phyloP scores from a whole-genome alignment of 176 grass and related monocot species.

The Microstegium vimineum region DNA sequence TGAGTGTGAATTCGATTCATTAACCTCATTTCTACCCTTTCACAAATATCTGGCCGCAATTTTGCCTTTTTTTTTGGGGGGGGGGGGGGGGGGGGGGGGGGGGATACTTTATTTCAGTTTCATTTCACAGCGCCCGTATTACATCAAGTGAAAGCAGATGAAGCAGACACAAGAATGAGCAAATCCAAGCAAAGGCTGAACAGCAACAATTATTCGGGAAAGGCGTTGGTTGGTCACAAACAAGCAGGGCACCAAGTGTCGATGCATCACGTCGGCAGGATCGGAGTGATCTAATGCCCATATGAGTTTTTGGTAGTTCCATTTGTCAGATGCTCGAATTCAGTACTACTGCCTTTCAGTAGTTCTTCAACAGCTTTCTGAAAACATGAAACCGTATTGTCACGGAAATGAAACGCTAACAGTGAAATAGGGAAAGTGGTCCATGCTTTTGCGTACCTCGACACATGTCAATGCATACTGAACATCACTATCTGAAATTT shows the following conservation, averaged over 20 bases:
- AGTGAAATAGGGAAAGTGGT: background rate
- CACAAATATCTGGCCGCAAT: background rate
- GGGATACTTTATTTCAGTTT: background rate
- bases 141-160: background rate
- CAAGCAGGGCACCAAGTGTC: background rate
- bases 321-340: constrained; percentile 40
- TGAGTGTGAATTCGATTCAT: too few species aligned
- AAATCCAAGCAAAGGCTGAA: background rate
- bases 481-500: constrained; percentile 85
- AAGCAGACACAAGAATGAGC: background rate
- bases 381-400: constrained; percentile 10
- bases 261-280: background rate
- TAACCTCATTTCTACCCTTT: too few species aligned
- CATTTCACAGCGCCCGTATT: background rate
- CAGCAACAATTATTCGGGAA: constrained; percentile 28
- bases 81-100: too few species aligned
- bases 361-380: constrained; percentile 79
- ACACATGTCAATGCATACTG: constrained; percentile 62
- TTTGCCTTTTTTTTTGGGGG: background rate
- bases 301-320: constrained; percentile 35
- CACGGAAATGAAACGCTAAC: background rate
- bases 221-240: background rate
- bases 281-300: constrained; percentile 32
- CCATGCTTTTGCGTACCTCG: constrained; percentile 43
- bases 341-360: constrained; percentile 11